Base-by-base conservation (phyloP, 2,329 filamentous ascomycete species). In the Diaporthe vaccinii region DNA sequence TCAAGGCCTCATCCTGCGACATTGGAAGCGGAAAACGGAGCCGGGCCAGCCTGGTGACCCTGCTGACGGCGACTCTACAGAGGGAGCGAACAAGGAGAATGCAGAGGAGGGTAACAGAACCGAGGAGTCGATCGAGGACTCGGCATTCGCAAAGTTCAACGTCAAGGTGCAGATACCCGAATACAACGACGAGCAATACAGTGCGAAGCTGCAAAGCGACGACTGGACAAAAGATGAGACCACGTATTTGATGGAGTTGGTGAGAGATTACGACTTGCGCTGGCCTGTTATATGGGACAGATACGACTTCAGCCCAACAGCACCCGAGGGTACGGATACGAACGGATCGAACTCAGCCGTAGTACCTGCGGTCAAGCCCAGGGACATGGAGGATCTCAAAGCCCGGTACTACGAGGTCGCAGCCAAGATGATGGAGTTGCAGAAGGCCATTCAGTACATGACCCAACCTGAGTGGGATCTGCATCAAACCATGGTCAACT, bases 171-270 rank as follows among this genome's bases (percentile, higher is more conserved):
- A 93, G 5, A 88, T 95, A 49, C 95, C 96, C 0, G 89, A 92
- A 76, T 98, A 98, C 84, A 95, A 91, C 76, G 93, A 97, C 77
- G 94, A 96, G 77, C 93, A 98, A 82, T 99, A 99, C 84, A 90
- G 93, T 76, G 88, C 91, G 74, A 91, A 93, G 77, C 85, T 99
- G 69, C 89, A 92, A 79, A 93, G 89, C 81, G 87, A 91, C 20
- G 92, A 96, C 79, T 99, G 97, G 97, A 93, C 94, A 20, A 95
- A 93, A 80, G 93, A 97, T 80, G 97, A 99, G 85, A 99, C 97
- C 12, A 95, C 98, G 82, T 98, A 98, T 81, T 85, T 99, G 77
- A 90, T 98, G 82, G 87, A 91, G 4, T 83, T 96, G 49, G 94
- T 91, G 20, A 89, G 89, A 74, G 93, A 96, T 62, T 98, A 92